Conservation (phyloP, 2,329 filamentous ascomycete species). For the Byssoonygena ceratinophila region DNA sequence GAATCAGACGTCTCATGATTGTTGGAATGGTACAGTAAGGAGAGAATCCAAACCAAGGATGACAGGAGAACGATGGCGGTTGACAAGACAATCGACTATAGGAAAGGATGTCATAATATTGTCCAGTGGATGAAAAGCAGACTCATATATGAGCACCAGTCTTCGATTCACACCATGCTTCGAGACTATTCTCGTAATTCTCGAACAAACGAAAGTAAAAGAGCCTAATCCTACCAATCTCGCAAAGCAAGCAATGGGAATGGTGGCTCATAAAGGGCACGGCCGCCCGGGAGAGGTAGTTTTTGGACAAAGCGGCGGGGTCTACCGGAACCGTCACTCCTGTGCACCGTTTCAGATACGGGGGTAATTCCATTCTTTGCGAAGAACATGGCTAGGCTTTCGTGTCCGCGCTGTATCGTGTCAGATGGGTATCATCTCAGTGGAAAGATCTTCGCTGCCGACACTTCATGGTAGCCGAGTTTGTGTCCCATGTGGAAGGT, state of each 20-base stretch:
- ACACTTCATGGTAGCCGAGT: neutral
- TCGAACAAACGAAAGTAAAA: neutral
- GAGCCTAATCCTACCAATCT: neutral
- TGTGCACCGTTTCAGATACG: constrained; percentile 1
- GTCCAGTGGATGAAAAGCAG: neutral
- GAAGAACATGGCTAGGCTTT: neutral
- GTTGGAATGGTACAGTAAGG: neutral
- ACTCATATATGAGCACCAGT: neutral
- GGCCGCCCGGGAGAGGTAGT: neutral
- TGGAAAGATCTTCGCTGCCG: neutral
- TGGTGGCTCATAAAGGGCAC: neutral
- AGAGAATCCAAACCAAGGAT: neutral
- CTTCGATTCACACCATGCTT: neutral
- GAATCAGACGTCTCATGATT: neutral
- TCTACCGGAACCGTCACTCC: neutral
- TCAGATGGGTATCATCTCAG: neutral
- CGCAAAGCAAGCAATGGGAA: constrained; percentile 5
- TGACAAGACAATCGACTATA: neutral
- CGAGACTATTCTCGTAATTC: neutral
- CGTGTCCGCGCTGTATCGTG: neutral
- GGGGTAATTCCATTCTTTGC: neutral
- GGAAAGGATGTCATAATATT: neutral
- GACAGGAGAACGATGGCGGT: neutral
- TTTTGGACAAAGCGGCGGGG: neutral
- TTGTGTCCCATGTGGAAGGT: neutral